These are phyloP conservation scores for Phytophthora citrophthora DNA, from an alignment of 352 stramenopile genomes.

Conservation along the genomic window DNA sequence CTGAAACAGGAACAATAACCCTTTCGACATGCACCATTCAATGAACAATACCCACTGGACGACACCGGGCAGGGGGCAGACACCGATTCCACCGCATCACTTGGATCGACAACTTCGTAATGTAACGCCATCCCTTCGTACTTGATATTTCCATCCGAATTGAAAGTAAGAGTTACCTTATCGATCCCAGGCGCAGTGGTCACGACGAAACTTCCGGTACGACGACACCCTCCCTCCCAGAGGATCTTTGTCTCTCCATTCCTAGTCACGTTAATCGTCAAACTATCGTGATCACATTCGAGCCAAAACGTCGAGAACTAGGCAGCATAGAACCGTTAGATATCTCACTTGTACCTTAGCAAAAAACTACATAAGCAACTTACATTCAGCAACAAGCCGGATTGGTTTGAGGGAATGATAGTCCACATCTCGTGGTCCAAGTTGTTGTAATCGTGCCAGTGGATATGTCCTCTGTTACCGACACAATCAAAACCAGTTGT, in stretches of 20 bases:
- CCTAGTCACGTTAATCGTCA: conserved; percentile 33
- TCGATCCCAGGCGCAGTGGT: conserved; percentile 36
- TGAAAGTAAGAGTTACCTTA: conserved; percentile 44
- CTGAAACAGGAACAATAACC: conserved; percentile 58
- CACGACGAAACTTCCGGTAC: conserved; percentile 48
- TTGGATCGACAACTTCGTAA: conserved; percentile 38
- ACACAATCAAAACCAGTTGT: conserved; percentile 37
- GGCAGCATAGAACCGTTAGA: neutral
- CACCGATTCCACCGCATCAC: neutral
- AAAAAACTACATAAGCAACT: conserved; percentile 2
- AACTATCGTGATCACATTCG: conserved; percentile 62
- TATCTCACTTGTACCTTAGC: neutral
- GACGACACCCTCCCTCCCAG: conserved; percentile 61
- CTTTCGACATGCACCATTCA: conserved; percentile 53
- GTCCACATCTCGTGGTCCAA: conserved; percentile 44
- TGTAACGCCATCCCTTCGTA: conserved; percentile 52
- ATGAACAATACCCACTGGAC: conserved; percentile 37
- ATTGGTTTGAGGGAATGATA: conserved; percentile 32
- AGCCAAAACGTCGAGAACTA: conserved; percentile 59
- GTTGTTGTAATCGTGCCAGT: conserved; percentile 49
- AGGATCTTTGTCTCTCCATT: conserved; percentile 23
- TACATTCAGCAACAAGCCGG: conserved; percentile 48
- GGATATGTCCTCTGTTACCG: conserved; percentile 40
- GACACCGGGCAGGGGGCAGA: conserved; percentile 49
- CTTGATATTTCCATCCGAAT: conserved; percentile 47